These are phyloP conservation scores for Astraeus odoratus DNA, from an alignment of 768 basidiomycete species.

Conservation along the genomic window DNA sequence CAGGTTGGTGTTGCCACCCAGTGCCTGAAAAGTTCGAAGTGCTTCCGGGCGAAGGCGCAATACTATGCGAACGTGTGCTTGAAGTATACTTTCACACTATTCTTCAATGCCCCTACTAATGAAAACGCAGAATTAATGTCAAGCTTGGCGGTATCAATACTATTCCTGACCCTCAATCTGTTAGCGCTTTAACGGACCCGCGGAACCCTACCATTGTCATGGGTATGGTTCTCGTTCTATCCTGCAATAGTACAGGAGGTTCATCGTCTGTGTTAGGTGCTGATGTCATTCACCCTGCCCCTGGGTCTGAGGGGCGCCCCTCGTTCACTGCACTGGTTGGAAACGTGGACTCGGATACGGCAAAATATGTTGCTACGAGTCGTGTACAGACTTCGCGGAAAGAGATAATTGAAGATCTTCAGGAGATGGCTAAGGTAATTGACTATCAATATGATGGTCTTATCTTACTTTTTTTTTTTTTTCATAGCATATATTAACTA, in stretches of 20 bases:
- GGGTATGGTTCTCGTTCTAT: conserved; percentile 36
- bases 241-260: neutral
- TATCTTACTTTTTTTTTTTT: conserved; percentile 8
- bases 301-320: conserved; percentile 70
- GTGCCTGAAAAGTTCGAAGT: conserved; percentile 64
- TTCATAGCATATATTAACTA: conserved; percentile 43
- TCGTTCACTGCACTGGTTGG: conserved; percentile 79
- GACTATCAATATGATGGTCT: neutral
- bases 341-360: conserved; percentile 68
- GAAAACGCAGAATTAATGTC: conserved; percentile 57
- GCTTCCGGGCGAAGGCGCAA: conserved; percentile 60
- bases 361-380: conserved; percentile 61
- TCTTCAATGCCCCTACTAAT: conserved; percentile 1
- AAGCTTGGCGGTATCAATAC: conserved; percentile 82
- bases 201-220: conserved; percentile 73
- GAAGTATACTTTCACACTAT: conserved; percentile 43
- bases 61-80: conserved; percentile 78
- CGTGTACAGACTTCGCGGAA: conserved; percentile 60
- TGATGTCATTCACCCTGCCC: conserved; percentile 79
- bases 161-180: conserved; percentile 63
- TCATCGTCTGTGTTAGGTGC: conserved; percentile 42
- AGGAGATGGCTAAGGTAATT: conserved; percentile 53
- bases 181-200: conserved; percentile 59
- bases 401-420: conserved; percentile 72
- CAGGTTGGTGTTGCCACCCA: conserved; percentile 75